Evolutionary conservation across 2,329 filamentous ascomycete genomes (phyloP).

Genomic region (Xylariales sp.): DNA sequence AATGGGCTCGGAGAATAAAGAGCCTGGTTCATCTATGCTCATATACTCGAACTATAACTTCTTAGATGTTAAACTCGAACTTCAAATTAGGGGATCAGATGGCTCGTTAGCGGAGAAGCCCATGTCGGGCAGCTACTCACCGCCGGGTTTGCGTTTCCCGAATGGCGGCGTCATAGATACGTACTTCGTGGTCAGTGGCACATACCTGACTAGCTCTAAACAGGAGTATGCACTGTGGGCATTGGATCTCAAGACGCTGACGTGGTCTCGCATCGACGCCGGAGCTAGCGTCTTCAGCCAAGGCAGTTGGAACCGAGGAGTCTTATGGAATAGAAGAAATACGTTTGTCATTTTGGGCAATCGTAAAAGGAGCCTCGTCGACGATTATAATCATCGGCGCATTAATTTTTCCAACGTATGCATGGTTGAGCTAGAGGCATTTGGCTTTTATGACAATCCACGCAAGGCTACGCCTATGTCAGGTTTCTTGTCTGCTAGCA

Average conservation of each 20-base stretch:
- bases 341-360: constrained; percentile 96
- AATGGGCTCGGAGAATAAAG: constrained; percentile 66
- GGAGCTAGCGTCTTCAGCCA: constrained; percentile 94
- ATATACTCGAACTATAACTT: constrained; percentile 99
- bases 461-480: constrained; percentile 81
- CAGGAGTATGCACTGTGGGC: constrained; percentile 99
- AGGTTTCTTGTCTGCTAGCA: constrained; percentile 86
- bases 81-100: constrained; percentile 88
- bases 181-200: constrained; percentile 96
- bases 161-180: constrained; percentile 96
- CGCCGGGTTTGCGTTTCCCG: constrained; percentile 92
- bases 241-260: constrained; percentile 85
- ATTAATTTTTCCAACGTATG: constrained; percentile 98
- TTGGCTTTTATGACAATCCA: constrained; percentile 97
- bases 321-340: constrained; percentile 93
- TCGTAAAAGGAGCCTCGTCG: constrained; percentile 90
- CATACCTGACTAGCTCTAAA: constrained; percentile 96
- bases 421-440: constrained; percentile 96
- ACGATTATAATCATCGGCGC: constrained; percentile 97
- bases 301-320: constrained; percentile 96
- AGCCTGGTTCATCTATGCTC: constrained; percentile 80
- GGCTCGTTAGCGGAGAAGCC: constrained; percentile 86
- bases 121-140: constrained; percentile 88
- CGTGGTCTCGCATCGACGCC: constrained; percentile 95
- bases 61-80: constrained; percentile 92